phyloP scores from a whole-genome alignment of 2,329 filamentous ascomycete species.

The Venturia asperata region DNA sequence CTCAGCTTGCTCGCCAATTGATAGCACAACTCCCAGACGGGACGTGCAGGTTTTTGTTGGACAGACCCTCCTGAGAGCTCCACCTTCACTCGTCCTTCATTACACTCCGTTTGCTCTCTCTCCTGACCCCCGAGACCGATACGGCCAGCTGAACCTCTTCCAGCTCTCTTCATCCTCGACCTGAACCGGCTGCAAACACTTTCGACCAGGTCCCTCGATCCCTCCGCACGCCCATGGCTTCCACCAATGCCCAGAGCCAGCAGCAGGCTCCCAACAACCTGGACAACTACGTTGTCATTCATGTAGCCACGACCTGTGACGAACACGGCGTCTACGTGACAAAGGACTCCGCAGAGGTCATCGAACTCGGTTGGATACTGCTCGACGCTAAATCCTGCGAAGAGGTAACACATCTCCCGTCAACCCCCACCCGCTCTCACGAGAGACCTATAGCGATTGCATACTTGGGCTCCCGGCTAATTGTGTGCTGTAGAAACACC shows the following conservation, averaged over 20 bases:
- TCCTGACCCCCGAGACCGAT: neutral
- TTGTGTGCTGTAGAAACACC: slow-evolving; percentile 62
- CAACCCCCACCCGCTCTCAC: slow-evolving; percentile 25
- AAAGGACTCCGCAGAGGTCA: slow-evolving; percentile 98
- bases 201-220: slow-evolving; percentile 7
- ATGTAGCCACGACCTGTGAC: slow-evolving; percentile 97
- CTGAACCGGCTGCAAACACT: slow-evolving; percentile 6
- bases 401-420: slow-evolving; percentile 57
- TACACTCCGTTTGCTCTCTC: neutral
- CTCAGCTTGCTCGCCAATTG: slow-evolving; percentile 13
- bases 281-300: slow-evolving; percentile 96
- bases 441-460: slow-evolving; percentile 21
- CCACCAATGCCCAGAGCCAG: slow-evolving; percentile 10
- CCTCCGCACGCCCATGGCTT: neutral
- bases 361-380: slow-evolving; percentile 97
- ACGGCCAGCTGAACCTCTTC: neutral
- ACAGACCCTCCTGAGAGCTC: slow-evolving; percentile 2
- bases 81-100: slow-evolving; percentile 11
- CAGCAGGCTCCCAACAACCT: slow-evolving; percentile 40
- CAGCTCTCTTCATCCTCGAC: neutral
- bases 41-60: neutral
- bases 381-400: slow-evolving; percentile 86
- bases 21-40: neutral
- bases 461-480: slow-evolving; percentile 2
- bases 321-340: slow-evolving; percentile 99